These are phyloP conservation scores for Geranomyces michiganensis DNA, from an alignment of 192 early-diverging fungal genomes.

Conservation along the genomic window DNA sequence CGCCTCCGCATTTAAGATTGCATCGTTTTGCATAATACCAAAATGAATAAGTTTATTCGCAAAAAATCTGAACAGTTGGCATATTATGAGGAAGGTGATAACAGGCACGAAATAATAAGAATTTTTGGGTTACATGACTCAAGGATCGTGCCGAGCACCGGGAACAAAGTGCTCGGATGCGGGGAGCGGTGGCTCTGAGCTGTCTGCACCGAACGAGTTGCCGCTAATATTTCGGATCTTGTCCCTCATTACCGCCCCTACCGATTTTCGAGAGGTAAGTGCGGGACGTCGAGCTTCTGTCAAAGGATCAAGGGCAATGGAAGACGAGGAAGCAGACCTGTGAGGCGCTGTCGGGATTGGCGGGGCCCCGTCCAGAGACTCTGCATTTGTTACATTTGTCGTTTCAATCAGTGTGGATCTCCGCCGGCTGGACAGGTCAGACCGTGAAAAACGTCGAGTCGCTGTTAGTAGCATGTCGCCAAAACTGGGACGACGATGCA, in stretches of 20 bases:
- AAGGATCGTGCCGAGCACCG: too few relatives aligned
- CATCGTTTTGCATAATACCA: too few relatives aligned
- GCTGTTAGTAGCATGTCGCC: conserved; percentile 3
- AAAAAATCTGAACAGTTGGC: too few relatives aligned
- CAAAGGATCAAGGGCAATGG: neutral
- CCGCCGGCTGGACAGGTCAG: neutral
- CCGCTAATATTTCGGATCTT: conserved; percentile 1
- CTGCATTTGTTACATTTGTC: neutral
- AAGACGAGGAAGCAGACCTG: neutral
- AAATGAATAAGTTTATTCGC: too few relatives aligned
- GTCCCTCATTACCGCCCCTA: neutral
- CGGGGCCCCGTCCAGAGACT: neutral
- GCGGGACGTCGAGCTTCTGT: neutral
- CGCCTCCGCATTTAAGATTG: too few relatives aligned
- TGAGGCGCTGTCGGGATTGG: neutral
- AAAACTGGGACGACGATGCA: neutral
- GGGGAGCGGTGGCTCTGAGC: too few relatives aligned
- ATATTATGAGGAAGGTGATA: too few relatives aligned
- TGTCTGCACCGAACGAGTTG: neutral
- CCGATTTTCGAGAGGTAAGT: neutral
- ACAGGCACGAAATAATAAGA: too few relatives aligned
- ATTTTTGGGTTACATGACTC: too few relatives aligned
- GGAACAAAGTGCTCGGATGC: too few relatives aligned
- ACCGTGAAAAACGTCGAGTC: neutral
- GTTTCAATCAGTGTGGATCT: neutral